phyloP scores from a whole-genome alignment of 768 basidiomycete genomes.

The Amyloporia xantha region DNA sequence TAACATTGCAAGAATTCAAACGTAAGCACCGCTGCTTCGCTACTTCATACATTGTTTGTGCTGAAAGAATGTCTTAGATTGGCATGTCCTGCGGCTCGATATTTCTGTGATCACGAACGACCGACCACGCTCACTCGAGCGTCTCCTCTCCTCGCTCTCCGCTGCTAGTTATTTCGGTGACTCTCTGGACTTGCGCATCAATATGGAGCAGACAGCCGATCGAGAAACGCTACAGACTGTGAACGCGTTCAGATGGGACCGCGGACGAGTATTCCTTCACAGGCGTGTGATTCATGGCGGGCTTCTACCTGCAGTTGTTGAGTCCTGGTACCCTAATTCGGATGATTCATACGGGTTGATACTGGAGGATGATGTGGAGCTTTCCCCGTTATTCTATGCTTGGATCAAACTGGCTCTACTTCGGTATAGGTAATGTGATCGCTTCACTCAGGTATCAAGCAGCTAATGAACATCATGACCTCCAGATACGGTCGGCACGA shows the following conservation, averaged over 20 bases:
- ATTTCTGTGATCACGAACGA: constrained; percentile 74
- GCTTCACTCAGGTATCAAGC: neutral
- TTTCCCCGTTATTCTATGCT: constrained; percentile 79
- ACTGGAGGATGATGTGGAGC: constrained; percentile 81
- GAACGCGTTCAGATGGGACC: constrained; percentile 48
- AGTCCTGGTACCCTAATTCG: constrained; percentile 79
- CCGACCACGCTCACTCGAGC: constrained; percentile 61
- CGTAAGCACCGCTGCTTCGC: constrained; percentile 34
- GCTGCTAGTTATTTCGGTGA: constrained; percentile 64
- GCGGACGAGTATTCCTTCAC: constrained; percentile 54
- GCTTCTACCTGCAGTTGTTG: constrained; percentile 75
- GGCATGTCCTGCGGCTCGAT: constrained; percentile 64
- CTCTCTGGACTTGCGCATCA: constrained; percentile 51
- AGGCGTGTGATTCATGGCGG: constrained; percentile 77
- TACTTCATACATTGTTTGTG: constrained; percentile 4
- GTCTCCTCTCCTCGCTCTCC: constrained; percentile 58
- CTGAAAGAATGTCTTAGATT: constrained; percentile 42
- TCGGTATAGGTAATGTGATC: constrained; percentile 59
- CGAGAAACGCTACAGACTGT: constrained; percentile 47
- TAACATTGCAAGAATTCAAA: constrained; percentile 51
- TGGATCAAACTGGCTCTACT: constrained; percentile 81
- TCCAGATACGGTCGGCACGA: constrained; percentile 47
- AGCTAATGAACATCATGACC: neutral
- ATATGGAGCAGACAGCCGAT: constrained; percentile 73
- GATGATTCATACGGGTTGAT: constrained; percentile 76